Conservation (phyloP, 2,329 filamentous ascomycete genomes). For the Venturia carpophila region DNA sequence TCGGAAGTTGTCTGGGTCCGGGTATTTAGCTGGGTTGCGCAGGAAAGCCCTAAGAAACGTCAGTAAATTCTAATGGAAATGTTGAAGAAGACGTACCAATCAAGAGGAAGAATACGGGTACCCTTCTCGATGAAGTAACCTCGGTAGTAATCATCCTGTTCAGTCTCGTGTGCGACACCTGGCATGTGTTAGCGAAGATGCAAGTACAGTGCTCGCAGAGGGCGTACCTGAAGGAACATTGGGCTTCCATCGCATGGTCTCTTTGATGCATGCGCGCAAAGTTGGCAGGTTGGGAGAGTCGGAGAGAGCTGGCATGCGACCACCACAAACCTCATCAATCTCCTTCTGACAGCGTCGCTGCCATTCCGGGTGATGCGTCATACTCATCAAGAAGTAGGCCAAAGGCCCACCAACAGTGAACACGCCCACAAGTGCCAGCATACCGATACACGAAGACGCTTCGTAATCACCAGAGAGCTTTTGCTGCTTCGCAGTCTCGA, state of each 20-base stretch:
- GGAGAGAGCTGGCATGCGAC: conserved; percentile 37
- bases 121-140: conserved; percentile 47
- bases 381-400: conserved; percentile 31
- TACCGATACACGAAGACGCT: conserved; percentile 29
- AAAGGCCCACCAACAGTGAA: conserved; percentile 30
- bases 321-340: conserved; percentile 37
- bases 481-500: conserved; percentile 34
- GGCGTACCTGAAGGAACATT: conserved; percentile 39
- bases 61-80: neutral
- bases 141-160: conserved; percentile 46
- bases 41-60: conserved; percentile 44
- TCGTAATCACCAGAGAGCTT: conserved; percentile 31
- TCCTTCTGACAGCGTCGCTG: conserved; percentile 40
- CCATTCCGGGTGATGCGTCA: conserved; percentile 44
- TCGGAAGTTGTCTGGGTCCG: conserved; percentile 54
- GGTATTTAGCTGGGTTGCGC: conserved; percentile 52
- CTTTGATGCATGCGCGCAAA: conserved; percentile 29
- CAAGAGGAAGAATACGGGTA: conserved; percentile 26
- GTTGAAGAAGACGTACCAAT: conserved; percentile 18
- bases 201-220: conserved; percentile 21
- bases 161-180: conserved; percentile 45
- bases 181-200: conserved; percentile 18
- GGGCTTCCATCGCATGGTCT: conserved; percentile 38
- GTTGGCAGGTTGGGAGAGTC: conserved; percentile 29
- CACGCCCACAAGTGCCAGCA: conserved; percentile 31